Conservation (phyloP, 2,329 filamentous ascomycete genomes). For the Beauveria scarabaeidicola region DNA sequence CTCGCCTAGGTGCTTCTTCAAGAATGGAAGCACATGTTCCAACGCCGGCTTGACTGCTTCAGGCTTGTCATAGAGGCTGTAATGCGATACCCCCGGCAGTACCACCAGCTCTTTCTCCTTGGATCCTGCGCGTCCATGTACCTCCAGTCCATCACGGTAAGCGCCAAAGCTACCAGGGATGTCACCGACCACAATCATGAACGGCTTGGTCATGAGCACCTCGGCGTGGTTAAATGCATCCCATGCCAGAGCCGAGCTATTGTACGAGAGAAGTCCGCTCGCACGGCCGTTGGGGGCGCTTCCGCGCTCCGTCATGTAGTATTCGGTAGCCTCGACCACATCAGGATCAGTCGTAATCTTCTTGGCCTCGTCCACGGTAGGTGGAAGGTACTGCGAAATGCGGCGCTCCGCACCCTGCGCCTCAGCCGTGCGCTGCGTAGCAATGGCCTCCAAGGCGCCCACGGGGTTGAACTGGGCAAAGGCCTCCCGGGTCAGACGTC, state of each 20-base stretch:
- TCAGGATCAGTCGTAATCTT: not conserved
- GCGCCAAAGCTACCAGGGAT: conserved; percentile 7
- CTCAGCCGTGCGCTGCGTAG: conserved; percentile 7
- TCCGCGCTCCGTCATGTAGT: conserved; percentile 11
- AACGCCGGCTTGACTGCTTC: conserved; percentile 10
- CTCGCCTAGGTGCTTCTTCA: conserved; percentile 19
- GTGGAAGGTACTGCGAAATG: not conserved
- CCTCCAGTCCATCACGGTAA: conserved; percentile 3
- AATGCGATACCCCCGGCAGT: conserved; percentile 9
- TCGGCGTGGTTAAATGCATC: conserved; percentile 11
- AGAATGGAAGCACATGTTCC: conserved; percentile 4
- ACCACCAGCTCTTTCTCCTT: conserved; percentile 11
- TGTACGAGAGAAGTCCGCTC: conserved; percentile 5
- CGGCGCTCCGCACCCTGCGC: not conserved
- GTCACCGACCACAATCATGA: conserved; percentile 11
- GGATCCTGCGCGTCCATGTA: conserved; percentile 6
- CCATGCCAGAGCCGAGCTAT: conserved; percentile 8
- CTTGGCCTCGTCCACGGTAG: conserved; percentile 5
- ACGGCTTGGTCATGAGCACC: conserved; percentile 7
- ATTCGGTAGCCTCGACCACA: conserved; percentile 3
- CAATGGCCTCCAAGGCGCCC: conserved; percentile 3
- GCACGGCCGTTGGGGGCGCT: not conserved
- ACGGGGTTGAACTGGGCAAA: conserved; percentile 4
- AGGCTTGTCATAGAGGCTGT: conserved; percentile 11
- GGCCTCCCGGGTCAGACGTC: conserved; percentile 18